Evolutionary conservation across 345 rosid species (phyloP).

Genomic region (Pseudoturritis turrita): DNA sequence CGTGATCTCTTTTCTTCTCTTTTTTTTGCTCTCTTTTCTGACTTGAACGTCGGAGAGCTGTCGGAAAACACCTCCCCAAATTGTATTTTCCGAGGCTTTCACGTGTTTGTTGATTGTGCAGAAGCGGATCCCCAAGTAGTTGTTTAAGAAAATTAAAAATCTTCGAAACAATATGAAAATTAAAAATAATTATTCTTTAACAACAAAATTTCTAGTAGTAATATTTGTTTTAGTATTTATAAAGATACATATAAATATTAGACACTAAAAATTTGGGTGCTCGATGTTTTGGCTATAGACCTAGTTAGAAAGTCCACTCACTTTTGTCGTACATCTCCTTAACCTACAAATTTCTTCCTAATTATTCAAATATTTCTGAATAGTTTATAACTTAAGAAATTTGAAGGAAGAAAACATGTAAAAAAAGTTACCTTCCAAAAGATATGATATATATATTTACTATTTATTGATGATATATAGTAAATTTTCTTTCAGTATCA

Average conservation of each 20-base stretch:
- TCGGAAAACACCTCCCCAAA: too few species aligned
- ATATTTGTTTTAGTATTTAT: neutral
- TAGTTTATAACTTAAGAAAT: neutral
- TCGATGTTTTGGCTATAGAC: constrained; percentile 12
- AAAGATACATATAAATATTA: neutral
- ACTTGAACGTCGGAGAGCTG: too few species aligned
- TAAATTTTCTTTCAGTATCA: neutral
- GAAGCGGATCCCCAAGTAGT: too few species aligned
- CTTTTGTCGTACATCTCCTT: constrained; percentile 7
- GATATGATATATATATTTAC: neutral
- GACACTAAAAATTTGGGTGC: neutral
- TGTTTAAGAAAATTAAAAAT: too few species aligned
- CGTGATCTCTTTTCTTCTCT: too few species aligned
- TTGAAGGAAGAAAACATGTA: neutral
- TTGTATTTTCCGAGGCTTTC: too few species aligned
- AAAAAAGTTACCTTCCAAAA: neutral
- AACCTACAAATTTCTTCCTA: constrained; percentile 7
- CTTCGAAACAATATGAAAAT: too few species aligned
- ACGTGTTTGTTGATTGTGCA: too few species aligned
- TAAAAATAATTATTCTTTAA: too few species aligned
- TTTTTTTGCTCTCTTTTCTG: too few species aligned
- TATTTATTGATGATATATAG: neutral
- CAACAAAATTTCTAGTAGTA: too few species aligned
- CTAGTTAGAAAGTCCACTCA: constrained; percentile 7
- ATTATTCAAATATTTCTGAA: neutral